Conservation (phyloP, 768 basidiomycete genomes). For the Mycena venus region DNA sequence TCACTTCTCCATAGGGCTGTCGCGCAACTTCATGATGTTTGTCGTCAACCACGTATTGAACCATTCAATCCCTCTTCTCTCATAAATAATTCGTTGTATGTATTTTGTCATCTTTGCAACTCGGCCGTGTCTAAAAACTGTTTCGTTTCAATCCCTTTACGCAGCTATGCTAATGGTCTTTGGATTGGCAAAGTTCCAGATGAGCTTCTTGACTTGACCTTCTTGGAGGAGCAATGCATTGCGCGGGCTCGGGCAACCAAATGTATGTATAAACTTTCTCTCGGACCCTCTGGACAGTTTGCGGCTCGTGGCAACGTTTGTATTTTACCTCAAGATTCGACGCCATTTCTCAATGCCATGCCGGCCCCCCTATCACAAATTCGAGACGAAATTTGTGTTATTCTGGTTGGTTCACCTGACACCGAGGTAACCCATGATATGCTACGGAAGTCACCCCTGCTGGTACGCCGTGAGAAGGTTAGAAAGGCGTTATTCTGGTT, state of each 20-base stretch:
- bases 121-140: constrained; percentile 2
- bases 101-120: constrained; percentile 20
- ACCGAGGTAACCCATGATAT: constrained; percentile 28
- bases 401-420: constrained; percentile 36
- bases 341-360: constrained; percentile 9
- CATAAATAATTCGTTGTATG: constrained; percentile 4
- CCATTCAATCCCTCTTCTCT: constrained; percentile 5
- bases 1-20: constrained; percentile 24
- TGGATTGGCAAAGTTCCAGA: constrained; percentile 34
- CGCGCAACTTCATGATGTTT: background rate
- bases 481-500: constrained; percentile 20
- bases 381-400: constrained; percentile 35
- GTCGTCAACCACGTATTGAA: constrained; percentile 15
- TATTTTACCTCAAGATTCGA: constrained; percentile 34
- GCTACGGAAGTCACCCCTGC: constrained; percentile 27
- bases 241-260: constrained; percentile 21
- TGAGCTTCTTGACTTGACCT: constrained; percentile 28
- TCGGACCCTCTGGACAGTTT: constrained; percentile 34
- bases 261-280: constrained; percentile 33
- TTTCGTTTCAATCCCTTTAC: constrained; percentile 31
- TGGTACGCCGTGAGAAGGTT: constrained; percentile 23
- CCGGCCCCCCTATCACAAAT: constrained; percentile 29
- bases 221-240: constrained; percentile 39
- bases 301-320: constrained; percentile 39
- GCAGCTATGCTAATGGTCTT: constrained; percentile 38